Evolutionary conservation across 2,329 filamentous ascomycete genomes (phyloP).

Genomic region (Chaetomiaceae sp.): DNA sequence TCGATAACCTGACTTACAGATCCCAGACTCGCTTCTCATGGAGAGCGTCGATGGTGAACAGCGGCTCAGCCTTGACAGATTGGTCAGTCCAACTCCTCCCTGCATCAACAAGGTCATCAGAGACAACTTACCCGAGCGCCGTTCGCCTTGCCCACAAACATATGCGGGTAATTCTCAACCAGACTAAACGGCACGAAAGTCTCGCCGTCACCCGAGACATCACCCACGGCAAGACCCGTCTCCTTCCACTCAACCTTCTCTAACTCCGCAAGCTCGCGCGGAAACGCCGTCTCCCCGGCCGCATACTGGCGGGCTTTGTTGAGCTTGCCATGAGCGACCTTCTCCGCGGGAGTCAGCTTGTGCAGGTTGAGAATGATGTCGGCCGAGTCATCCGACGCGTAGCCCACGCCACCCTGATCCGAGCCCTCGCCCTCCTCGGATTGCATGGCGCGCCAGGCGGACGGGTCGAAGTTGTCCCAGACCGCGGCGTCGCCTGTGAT

Average conservation of each 20-base stretch:
- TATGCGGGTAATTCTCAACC: conserved; percentile 54
- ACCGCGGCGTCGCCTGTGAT: conserved; percentile 8
- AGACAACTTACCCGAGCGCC: conserved; percentile 34
- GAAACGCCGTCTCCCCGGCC: conserved; percentile 8
- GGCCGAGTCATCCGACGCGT: conserved; percentile 16
- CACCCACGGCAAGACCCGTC: conserved; percentile 27
- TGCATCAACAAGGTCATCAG: neutral
- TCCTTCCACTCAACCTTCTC: conserved; percentile 19
- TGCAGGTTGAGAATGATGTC: conserved; percentile 17
- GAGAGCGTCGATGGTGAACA: conserved; percentile 54
- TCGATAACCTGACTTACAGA: conserved; percentile 50
- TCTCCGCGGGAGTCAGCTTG: conserved; percentile 15
- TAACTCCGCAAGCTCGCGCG: conserved; percentile 1
- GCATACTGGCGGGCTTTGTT: conserved; percentile 21
- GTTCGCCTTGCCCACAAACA: conserved; percentile 53
- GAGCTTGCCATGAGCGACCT: conserved; percentile 9
- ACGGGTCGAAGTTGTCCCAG: conserved; percentile 20
- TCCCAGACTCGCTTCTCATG: conserved; percentile 65
- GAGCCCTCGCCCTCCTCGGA: neutral
- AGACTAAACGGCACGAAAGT: conserved; percentile 49
- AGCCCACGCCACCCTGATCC: neutral
- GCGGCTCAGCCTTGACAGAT: conserved; percentile 34
- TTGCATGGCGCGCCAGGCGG: conserved; percentile 12
- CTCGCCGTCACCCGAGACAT: conserved; percentile 26
- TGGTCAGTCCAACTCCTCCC: conserved; percentile 1